Base-by-base conservation (phyloP, 441 rosid genomes). In the Populus trichocarpa region DNA sequence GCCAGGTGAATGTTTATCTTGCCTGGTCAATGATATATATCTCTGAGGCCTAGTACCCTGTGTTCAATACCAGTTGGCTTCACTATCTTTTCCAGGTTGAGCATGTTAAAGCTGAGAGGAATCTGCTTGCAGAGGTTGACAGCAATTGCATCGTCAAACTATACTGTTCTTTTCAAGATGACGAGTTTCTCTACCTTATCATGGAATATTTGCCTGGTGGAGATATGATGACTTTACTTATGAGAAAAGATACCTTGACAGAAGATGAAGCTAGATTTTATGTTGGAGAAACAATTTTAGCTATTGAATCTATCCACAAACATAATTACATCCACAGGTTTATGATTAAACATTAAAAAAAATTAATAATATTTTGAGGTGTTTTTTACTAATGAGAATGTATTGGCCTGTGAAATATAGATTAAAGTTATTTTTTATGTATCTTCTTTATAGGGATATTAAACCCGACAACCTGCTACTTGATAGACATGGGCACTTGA, bases 201-300 rank as follows among this genome's bases (percentile, higher is more conserved):
- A 96, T 96, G 99, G 99, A 96, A 85, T 96, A 93, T 86, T 86
- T 96, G 70, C 99, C 99, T 83, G 99, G 98, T 76, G 99, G 99
- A 75, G 99, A 93, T 87, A 90, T 96, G 98, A 96, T 96, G 99
- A 96, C 99, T 75, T 87, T 96, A 23, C 90, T 96, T 53, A 96
- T 96, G 99, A 91, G 99, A 75, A 96, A 96, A 87, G 99, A 96
- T 87, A 91, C 90, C 68, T 82, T 96, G 82, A 88, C 95, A 13
- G 99, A 93, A 77, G 94, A 92, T 68, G 99, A 96, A 82, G 93
- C 99, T 50, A 87, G 92, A 83, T 96, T 96, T 86, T 96, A 93
- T 86, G 95, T 96, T 64, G 98, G 91, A 67, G 99, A 96, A 87
- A 92, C 99, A 25, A 92, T 93, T 84, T 89, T 96, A 71, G 99